Base-by-base conservation (phyloP, 306 rosid species). In the Lathyrus oleraceus region DNA sequence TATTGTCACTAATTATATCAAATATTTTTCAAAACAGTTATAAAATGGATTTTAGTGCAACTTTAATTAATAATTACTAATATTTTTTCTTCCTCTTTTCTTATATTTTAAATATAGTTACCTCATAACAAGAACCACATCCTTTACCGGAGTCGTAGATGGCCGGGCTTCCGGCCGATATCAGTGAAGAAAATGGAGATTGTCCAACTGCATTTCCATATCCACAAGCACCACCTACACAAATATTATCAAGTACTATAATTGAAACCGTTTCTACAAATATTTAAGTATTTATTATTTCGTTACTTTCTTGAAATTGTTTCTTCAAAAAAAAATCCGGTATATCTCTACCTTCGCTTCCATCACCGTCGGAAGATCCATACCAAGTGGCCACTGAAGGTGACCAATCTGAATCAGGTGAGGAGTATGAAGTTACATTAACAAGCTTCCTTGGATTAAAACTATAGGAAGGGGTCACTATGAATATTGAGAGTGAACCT, bases 101-200 rank as follows among this genome's bases (percentile, higher is more conserved):
- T 14, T 5, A 5, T 47, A 15, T 47, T 15, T 5, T 44, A 2
- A 4, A 16, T 2, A 2, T 56, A 35, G 15, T 23, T 19, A 88
- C 96, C 96, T 89, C 83, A 65, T 90, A 93, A 54, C 98, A 93
- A 61, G 87, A 79, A 19, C 98, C 98, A 49, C 98, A 93, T 10
- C 87, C 97, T 81, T 79, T 65, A 38, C 96, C 98, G 0, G 82
- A 65, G 4, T 82, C 56, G 72, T 23, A 93, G 62, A 93, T 60
- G 2, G 83, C 74, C 8, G 96, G 87, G 7, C 93, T 89, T 64
- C 87, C 96, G 0, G 97, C 94, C 0, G 97, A 69, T 19, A 93
- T 39, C 36, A 84, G 27, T 7, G 87, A 61, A 15, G 86, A 83
- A 63, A 90, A 86, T 38, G 98, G 96, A 5, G 86, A 44, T 69